Percentiles rank a stretch among this genome's conserved stretches.
phyloP scores from a whole-genome alignment of 805 yeast genomes.

The Candida manassasensis region DNA sequence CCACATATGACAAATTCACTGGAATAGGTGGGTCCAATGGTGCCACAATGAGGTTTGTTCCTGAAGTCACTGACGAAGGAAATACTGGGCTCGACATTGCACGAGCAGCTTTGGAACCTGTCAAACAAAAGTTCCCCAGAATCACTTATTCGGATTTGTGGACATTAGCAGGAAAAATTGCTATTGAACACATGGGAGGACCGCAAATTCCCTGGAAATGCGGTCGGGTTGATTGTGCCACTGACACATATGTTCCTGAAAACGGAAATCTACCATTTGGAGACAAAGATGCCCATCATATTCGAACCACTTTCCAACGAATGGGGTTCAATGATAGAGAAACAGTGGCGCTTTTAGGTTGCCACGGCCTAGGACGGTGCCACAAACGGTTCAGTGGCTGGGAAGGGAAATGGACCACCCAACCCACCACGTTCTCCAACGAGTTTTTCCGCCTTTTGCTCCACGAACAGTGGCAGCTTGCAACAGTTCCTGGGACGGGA shows the following conservation, averaged over 20 bases:
- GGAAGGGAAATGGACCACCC: conserved; percentile 89
- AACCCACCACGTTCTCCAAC: conserved; percentile 70
- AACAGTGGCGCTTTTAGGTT: conserved; percentile 67
- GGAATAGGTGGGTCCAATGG: conserved; percentile 65
- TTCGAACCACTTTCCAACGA: conserved; percentile 41
- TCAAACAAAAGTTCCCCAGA: conserved; percentile 54
- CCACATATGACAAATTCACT: conserved; percentile 63
- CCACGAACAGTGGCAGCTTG: conserved; percentile 47
- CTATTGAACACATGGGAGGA: conserved; percentile 61
- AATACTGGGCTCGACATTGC: conserved; percentile 52
- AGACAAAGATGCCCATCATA: conserved; percentile 39
- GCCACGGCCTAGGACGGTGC: conserved; percentile 74
- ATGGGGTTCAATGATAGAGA: conserved; percentile 67
- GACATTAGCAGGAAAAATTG: conserved; percentile 67
- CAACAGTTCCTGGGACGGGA: conserved; percentile 49
- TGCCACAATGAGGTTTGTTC: conserved; percentile 41
- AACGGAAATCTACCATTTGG: conserved; percentile 52
- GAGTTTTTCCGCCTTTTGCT: conserved; percentile 48
- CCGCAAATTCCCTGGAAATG: conserved; percentile 57
- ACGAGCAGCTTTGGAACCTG: conserved; percentile 50
- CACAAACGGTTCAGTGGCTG: conserved; percentile 69
- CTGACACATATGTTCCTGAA: conserved; percentile 33
- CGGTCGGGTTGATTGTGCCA: conserved; percentile 39
- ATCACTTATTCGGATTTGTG: conserved; percentile 64
- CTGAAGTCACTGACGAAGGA: conserved; percentile 51